Percentiles rank a stretch among this genome's conserved stretches.
Evolutionary conservation across 1,284 basidiomycete species (phyloP).

Genomic region (Rhodotorula sp.): DNA sequence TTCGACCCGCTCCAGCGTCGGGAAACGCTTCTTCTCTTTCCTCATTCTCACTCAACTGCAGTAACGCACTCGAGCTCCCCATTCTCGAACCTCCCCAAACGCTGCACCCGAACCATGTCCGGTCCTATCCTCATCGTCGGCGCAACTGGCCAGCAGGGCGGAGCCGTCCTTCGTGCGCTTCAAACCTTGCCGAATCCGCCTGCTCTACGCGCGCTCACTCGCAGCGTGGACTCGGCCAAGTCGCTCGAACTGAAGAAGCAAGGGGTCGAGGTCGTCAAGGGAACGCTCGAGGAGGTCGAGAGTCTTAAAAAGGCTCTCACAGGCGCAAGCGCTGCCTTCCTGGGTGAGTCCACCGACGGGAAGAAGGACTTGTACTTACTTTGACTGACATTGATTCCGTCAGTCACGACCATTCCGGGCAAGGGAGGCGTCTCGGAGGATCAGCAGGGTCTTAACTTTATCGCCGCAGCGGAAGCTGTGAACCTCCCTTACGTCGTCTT

Average conservation of each 20-base stretch:
- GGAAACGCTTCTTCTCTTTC: too few relatives aligned
- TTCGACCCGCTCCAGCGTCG: too few relatives aligned
- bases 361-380: not conserved
- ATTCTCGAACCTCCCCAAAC: too few relatives aligned
- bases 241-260: conserved; percentile 10
- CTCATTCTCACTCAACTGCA: too few relatives aligned
- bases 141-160: conserved; percentile 20
- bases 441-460: conserved; percentile 20
- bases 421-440: conserved; percentile 9
- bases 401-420: conserved; percentile 16
- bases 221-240: conserved; percentile 1
- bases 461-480: conserved; percentile 9
- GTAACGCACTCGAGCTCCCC: too few relatives aligned
- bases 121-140: conserved; percentile 18
- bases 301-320: conserved; percentile 5
- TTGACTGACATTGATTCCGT: not conserved
- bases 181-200: not conserved
- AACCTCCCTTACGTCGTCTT: conserved; percentile 19
- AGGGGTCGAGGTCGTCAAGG: conserved; percentile 17
- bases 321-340: conserved; percentile 8
- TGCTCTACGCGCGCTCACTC: conserved; percentile 5
- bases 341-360: conserved; percentile 2
- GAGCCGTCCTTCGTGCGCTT: conserved; percentile 2
- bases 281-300: not conserved
- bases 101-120: not conserved